phyloP scores from a whole-genome alignment of 2,329 filamentous ascomycete genomes.

The Grosmannia penicillata region DNA sequence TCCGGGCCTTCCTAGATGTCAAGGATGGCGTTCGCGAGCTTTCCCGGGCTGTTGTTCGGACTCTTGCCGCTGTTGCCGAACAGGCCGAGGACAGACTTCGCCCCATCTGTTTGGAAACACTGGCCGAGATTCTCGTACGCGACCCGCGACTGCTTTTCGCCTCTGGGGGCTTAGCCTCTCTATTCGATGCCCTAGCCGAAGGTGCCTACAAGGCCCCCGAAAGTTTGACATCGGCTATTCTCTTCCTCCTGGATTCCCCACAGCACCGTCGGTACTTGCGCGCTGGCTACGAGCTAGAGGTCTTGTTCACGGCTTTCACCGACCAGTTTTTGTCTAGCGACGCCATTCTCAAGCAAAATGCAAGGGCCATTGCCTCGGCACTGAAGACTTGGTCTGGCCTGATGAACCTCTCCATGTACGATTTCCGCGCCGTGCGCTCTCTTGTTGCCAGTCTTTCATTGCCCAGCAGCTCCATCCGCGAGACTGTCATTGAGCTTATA shows the following conservation, averaged over 20 bases:
- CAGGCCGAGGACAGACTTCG: slow-evolving; percentile 72
- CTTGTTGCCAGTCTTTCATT: slow-evolving; percentile 51
- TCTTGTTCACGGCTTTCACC: slow-evolving; percentile 83
- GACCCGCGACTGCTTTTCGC: slow-evolving; percentile 70
- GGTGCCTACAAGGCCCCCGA: slow-evolving; percentile 88
- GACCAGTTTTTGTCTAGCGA: slow-evolving; percentile 56
- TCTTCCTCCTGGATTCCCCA: slow-evolving; percentile 80
- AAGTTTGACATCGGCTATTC: slow-evolving; percentile 71
- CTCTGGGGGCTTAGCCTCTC: slow-evolving; percentile 67
- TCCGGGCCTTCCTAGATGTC: slow-evolving; percentile 87
- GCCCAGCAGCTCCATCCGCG: slow-evolving; percentile 41
- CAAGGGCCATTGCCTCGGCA: slow-evolving; percentile 81
- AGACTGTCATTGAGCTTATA: slow-evolving; percentile 76
- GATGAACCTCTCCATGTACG: slow-evolving; percentile 75
- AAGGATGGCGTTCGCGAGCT: slow-evolving; percentile 84
- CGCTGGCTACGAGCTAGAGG: slow-evolving; percentile 78
- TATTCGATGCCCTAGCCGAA: slow-evolving; percentile 87
- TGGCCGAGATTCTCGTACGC: slow-evolving; percentile 80
- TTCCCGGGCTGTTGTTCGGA: slow-evolving; percentile 72
- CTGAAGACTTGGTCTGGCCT: slow-evolving; percentile 90
- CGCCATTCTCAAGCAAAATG: slow-evolving; percentile 61
- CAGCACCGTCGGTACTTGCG: slow-evolving; percentile 67
- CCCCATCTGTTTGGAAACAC: slow-evolving; percentile 81
- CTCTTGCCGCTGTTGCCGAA: slow-evolving; percentile 81
- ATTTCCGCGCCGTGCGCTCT: slow-evolving; percentile 72